Evolutionary conservation across 768 basidiomycete genomes (phyloP).

Genomic region (Suillus fuscotomentosus): DNA sequence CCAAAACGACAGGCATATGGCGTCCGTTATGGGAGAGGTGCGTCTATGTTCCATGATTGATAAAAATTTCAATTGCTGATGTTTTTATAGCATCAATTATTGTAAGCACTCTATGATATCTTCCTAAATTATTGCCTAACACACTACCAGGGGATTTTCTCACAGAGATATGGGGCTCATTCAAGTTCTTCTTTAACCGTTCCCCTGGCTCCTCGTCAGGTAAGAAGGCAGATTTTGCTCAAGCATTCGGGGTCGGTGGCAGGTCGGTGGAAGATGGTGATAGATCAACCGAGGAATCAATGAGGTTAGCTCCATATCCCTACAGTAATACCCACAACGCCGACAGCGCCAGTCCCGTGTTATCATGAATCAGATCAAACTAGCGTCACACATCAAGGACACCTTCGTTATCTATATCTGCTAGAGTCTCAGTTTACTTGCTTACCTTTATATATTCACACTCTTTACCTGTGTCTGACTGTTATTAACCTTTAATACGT

Average conservation of each 20-base stretch:
- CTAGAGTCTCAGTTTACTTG: neutral
- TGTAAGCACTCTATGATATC: slow-evolving; percentile 28
- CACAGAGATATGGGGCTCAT: slow-evolving; percentile 59
- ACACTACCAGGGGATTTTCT: slow-evolving; percentile 56
- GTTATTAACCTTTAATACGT: neutral
- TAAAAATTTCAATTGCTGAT: slow-evolving; percentile 5
- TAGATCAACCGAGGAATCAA: slow-evolving; percentile 34
- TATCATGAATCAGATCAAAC: slow-evolving; percentile 4
- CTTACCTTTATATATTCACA: neutral
- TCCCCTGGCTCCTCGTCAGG: slow-evolving; percentile 30
- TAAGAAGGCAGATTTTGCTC: slow-evolving; percentile 33
- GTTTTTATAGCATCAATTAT: slow-evolving; percentile 40
- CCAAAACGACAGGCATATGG: slow-evolving; percentile 55
- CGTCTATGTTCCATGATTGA: slow-evolving; percentile 9
- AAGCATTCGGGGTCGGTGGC: slow-evolving; percentile 38
- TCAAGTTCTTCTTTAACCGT: slow-evolving; percentile 58
- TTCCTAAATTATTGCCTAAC: slow-evolving; percentile 8
- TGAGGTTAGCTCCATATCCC: slow-evolving; percentile 39
- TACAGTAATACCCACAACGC: slow-evolving; percentile 12
- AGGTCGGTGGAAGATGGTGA: slow-evolving; percentile 15
- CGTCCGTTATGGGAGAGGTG: slow-evolving; percentile 68
- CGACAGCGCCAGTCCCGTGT: slow-evolving; percentile 9
- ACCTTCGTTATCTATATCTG: neutral
- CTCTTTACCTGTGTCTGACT: neutral
- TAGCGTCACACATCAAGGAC: neutral